Evolutionary conservation across 2,329 filamentous ascomycete genomes (phyloP), one percentile per base, ranked within the genome.

Genomic region (Cladosporium halotolerans): DNA sequence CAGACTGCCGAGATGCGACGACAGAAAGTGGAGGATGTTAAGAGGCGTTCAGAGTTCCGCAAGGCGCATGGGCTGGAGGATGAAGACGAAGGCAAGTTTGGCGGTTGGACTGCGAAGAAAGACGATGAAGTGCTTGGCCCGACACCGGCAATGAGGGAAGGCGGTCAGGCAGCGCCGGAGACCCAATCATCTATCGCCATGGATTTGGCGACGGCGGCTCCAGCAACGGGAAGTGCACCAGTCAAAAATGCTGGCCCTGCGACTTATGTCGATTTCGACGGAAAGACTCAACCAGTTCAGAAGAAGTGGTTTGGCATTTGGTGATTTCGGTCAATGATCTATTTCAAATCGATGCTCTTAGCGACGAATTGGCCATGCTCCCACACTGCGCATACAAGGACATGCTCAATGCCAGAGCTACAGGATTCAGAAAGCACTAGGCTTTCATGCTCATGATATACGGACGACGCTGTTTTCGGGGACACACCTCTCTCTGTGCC

Each of bases 221-320:
- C 74, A 58, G 61, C 62, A 52, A 52, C 39, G 10, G 60, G 70
- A 33, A 39, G 36, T 14, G 13, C 19, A 23, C 39, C 48, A 9
- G 40, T 31, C 13, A n/a, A 18, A 10, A 43, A 33, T 8, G 3
- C 16, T 9, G 11, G 16, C 10, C 16, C 16, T 50, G 72, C 71
- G 45, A 64, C 62, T 32, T 72, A 74, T 56, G 57, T 66, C 36
- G 69, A 70, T 57, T 68, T 69, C 50, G 73, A 73, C 16, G 68
- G 70, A 13, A 70, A 69, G 58, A 73, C 72, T 66, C 81, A 75
- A 72, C 76, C 78, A 54, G 74, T 83, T 53, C 55, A 54, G 57
- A 91, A 90, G 80, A 91, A 88, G 76, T 91, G 86, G 82, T 75
- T 93, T 63, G 89, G 89, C 11, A 85, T 95, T 64, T 95, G 89